phyloP scores from a whole-genome alignment of 2,329 filamentous ascomycete genomes.

The Cadophora luteo-olivacea region DNA sequence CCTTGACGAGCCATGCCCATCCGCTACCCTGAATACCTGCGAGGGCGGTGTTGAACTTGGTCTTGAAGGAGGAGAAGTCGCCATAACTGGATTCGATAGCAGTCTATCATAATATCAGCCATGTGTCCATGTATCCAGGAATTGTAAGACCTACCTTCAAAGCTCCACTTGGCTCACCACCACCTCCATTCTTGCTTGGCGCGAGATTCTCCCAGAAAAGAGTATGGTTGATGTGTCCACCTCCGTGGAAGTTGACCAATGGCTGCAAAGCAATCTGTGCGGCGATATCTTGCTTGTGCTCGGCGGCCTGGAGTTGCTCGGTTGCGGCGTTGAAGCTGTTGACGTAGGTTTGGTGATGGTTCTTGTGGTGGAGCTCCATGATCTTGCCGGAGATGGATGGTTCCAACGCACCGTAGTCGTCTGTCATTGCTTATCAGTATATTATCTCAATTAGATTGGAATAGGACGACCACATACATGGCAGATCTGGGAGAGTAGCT shows the following conservation, averaged over 20 bases:
- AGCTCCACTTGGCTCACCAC: constrained; percentile 59
- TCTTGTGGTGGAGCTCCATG: constrained; percentile 95
- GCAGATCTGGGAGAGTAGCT: constrained; percentile 89
- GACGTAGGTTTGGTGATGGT: constrained; percentile 94
- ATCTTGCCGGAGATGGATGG: constrained; percentile 83
- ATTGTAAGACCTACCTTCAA: constrained; percentile 47
- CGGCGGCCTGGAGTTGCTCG: constrained; percentile 70
- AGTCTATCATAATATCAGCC: constrained; percentile 36
- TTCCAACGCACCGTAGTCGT: constrained; percentile 97
- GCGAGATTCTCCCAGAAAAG: constrained; percentile 75
- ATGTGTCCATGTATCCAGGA: too few species aligned
- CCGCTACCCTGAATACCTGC: constrained; percentile 66
- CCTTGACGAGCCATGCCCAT: constrained; percentile 64
- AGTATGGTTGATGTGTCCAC: constrained; percentile 70
- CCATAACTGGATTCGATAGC: constrained; percentile 52
- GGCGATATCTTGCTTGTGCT: constrained; percentile 57
- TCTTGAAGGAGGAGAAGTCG: constrained; percentile 59
- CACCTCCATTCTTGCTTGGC: constrained; percentile 70
- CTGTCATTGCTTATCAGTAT: constrained; percentile 52
- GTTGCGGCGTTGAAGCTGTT: constrained; percentile 84
- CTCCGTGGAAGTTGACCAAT: constrained; percentile 71
- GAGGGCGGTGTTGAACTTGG: constrained; percentile 63
- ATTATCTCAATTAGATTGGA: neutral
- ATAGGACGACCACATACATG: constrained; percentile 60
- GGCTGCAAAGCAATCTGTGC: constrained; percentile 61